Base-by-base conservation (phyloP, 768 basidiomycete genomes). In the Myochromella boudieri region DNA sequence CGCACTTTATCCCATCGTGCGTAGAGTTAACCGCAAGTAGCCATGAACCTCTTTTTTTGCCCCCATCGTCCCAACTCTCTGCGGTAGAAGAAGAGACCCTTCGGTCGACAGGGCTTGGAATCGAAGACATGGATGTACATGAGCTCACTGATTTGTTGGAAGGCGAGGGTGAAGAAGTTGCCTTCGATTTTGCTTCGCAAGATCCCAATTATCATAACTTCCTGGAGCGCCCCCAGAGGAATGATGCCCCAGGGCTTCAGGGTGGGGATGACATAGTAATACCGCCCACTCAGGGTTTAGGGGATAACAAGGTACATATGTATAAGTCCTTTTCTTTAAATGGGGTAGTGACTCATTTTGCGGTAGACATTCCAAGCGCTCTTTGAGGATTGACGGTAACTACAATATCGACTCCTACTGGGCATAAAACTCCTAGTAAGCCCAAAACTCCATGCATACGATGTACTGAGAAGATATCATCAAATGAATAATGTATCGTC, bases 111-210 rank as follows among this genome's bases (percentile, higher is more conserved):
- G 87, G 87, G 4, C 66, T 91, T 22, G 85, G 83, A 2, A 69
- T 84, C 18, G 85, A 87, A 56, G 59, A 73, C 49, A 87, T 90
- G 86, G 68, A 73, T 48, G 71, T 64, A 4, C 74, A 80, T 18
- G 85, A 88, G 59, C 63, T 89, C 27, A 72, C 68, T 17, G 80
- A 75, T 20, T 72, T 85, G 69, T 62, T 85, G 15, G 79, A 80
- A 43, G 81, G 70, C 21, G 81, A 82, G 2, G 81, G 75, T 9
- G 78, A 79, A 49, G 83, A 85, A 55, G 76, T 77, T 3, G 67
- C 64, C 17, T 72, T 70, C 46, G 68, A 66, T 31, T 61, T 62
- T 27, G 52, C 62, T 17, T 67, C 67, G 1, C 68, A 70, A 45
- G 49, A 44, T 25, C 49, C 49, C 26, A 48, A 25, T 33, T 31